These are phyloP conservation scores for Polyplosphaeria fusca DNA, from an alignment of 495 filamentous ascomycete genomes.

Conservation along the genomic window DNA sequence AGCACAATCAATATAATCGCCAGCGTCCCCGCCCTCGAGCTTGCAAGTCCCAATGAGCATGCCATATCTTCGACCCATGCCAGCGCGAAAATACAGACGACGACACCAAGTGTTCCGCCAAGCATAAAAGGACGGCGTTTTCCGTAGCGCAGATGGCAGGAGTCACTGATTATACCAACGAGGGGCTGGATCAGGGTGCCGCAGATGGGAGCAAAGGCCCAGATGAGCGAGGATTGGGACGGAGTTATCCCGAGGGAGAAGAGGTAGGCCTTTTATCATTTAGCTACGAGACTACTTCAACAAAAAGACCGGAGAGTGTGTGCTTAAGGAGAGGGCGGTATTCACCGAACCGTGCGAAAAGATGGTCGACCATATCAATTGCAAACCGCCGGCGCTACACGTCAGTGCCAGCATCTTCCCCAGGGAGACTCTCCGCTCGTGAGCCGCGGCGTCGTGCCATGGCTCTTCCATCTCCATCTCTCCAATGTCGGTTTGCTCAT, in stretches of 20 bases:
- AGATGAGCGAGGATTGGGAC: not conserved
- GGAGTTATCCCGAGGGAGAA: not conserved
- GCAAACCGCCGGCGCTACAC: not conserved
- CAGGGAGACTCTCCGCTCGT: too few species aligned
- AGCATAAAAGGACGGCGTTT: not conserved
- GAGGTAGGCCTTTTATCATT: not conserved
- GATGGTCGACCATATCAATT: not conserved
- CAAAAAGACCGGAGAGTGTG: too few species aligned
- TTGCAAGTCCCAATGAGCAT: not conserved
- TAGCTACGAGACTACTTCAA: too few species aligned
- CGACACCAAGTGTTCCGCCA: not conserved
- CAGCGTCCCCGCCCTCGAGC: not conserved
- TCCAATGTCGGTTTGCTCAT: too few species aligned
- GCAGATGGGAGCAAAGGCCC: not conserved
- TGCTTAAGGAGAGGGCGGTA: not conserved
- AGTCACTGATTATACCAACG: not conserved
- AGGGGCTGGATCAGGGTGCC: not conserved
- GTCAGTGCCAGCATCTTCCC: not conserved
- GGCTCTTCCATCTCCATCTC: too few species aligned
- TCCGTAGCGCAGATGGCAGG: not conserved
- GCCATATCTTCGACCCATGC: not conserved
- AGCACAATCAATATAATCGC: not conserved
- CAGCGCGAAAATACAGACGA: not conserved
- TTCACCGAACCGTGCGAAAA: not conserved
- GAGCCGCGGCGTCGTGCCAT: too few species aligned